Percentiles rank a stretch among this genome's conserved stretches.
These are phyloP conservation scores for Rhizopogon roseolus DNA, from an alignment of 768 basidiomycete genomes.

Conservation along the genomic window DNA sequence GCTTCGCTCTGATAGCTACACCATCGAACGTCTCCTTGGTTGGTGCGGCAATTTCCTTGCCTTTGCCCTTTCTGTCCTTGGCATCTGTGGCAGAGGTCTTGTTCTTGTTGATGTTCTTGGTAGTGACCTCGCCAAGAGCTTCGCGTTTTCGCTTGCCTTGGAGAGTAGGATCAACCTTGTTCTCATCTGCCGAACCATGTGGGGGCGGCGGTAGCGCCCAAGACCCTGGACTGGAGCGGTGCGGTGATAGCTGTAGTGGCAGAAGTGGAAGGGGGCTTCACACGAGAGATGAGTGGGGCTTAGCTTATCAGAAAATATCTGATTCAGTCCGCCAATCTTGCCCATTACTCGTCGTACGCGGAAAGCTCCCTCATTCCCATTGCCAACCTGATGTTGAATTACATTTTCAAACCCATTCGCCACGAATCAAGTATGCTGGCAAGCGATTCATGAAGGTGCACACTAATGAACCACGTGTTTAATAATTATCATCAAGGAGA, in stretches of 20 bases:
- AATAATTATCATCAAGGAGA: too few species aligned
- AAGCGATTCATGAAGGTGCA: too few species aligned
- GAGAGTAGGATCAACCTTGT: slow-evolving; percentile 37
- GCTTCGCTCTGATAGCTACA: too few species aligned
- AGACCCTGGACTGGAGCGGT: slow-evolving; percentile 35
- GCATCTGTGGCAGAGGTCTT: slow-evolving; percentile 26
- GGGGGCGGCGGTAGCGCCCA: slow-evolving; percentile 35
- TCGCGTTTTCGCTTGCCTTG: slow-evolving; percentile 73
- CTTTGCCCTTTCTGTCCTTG: slow-evolving; percentile 51
- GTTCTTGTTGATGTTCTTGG: slow-evolving; percentile 43
- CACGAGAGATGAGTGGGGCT: slow-evolving; percentile 58
- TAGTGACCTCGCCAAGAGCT: slow-evolving; percentile 67
- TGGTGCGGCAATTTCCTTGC: slow-evolving; percentile 31
- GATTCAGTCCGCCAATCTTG: too few species aligned
- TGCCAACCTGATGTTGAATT: too few species aligned
- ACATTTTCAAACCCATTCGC: too few species aligned
- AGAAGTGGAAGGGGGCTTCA: slow-evolving; percentile 49
- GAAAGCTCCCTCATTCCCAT: too few species aligned
- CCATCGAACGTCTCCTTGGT: slow-evolving; percentile 44
- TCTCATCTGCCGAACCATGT: slow-evolving; percentile 25
- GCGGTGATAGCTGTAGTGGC: slow-evolving; percentile 25
- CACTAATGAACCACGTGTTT: too few species aligned
- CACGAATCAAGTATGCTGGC: too few species aligned
- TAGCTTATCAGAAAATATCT: too few species aligned
- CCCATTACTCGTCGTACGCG: too few species aligned